These are phyloP conservation scores for Eutrema salsugineum DNA, from an alignment of 441 rosid species.

Conservation along the genomic window DNA sequence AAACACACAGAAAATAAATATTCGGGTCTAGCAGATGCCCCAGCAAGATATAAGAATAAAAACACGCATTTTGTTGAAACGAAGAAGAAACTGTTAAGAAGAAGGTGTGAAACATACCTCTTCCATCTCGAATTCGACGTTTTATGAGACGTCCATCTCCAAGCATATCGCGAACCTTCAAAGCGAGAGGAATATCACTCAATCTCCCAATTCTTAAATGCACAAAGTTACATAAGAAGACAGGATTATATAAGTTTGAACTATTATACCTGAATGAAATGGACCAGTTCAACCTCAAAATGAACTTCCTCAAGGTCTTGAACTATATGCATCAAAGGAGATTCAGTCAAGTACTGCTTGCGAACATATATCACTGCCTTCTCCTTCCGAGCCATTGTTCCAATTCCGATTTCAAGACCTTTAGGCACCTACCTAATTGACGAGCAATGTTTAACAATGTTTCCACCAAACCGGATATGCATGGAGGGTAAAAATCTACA, in stretches of 20 bases:
- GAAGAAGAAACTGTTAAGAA: not conserved
- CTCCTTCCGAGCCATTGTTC: conserved; percentile 89
- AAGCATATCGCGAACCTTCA: conserved; percentile 94
- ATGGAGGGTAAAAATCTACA: not conserved
- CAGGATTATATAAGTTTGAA: not conserved
- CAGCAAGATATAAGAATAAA: not conserved
- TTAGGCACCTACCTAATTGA: conserved; percentile 71
- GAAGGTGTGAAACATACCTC: conserved; percentile 45
- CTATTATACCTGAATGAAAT: conserved; percentile 73
- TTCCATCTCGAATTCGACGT: conserved; percentile 88
- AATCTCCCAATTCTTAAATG: not conserved
- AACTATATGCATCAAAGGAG: conserved; percentile 57
- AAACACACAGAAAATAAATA: too few species aligned
- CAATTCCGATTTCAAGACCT: conserved; percentile 98
- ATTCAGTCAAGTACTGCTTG: conserved; percentile 63
- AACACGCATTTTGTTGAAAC: not conserved
- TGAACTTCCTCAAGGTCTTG: conserved; percentile 84
- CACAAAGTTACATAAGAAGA: not conserved
- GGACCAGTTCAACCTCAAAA: conserved; percentile 94
- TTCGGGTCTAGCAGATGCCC: not conserved
- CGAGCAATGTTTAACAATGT: conserved; percentile 6
- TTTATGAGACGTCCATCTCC: conserved; percentile 98
- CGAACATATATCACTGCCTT: conserved; percentile 87
- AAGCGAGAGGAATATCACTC: conserved; percentile 24
- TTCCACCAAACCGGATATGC: not conserved